Evolutionary conservation across 1,284 basidiomycete species (phyloP), one percentile per base, ranked within the genome.

Genomic region (Cutaneotrichosporon daszewskae): DNA sequence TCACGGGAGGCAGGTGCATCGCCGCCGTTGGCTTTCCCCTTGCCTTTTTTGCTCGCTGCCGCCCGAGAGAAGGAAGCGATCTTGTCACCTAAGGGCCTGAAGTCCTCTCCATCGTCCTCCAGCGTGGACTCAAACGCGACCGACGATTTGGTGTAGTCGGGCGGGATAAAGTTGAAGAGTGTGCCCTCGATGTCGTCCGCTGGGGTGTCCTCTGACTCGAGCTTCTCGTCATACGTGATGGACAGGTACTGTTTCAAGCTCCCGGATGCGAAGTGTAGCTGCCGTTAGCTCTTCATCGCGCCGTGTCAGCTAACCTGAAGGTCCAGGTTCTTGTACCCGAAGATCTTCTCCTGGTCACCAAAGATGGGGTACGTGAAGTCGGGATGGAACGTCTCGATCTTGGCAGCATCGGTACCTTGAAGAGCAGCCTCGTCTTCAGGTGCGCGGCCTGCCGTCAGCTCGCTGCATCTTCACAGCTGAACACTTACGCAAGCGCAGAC

Each of bases 271-370:
- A 96, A 85, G 53, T 81, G 78, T 36, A 96, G 75, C 85, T 84
- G 62, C 19, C 20, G 41, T 23, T 7, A 28, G 32, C 22, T 31
- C n/a, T n/a, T n/a, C 29, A 23, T 17, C 18, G 10, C 13, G 14
- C 20, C 24, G n/a, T 16, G 12, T 11, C 6, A 25, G 27, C 83
- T 56, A 62, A 92, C 89, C 66, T 92, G 80, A 56, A 95, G 83
- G 25, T 77, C 70, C 43, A 96, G 74, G 59, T 83, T 82, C 51
- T 81, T 77, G 72, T 96, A 98, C 3, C 94, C 94, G 68, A 94
- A 98, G 56, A 98, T 85, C 70, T 84, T 92, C 74, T 98, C 91
- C 44, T 94, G 86, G 60, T 96, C 88, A 40, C 94, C 94, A 64
- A 85, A 97, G 67, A 96, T 90, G 79, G 89, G 87, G 71, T 92